Conservation (phyloP, 768 basidiomycete genomes). For the Boletus tomentosulus region DNA sequence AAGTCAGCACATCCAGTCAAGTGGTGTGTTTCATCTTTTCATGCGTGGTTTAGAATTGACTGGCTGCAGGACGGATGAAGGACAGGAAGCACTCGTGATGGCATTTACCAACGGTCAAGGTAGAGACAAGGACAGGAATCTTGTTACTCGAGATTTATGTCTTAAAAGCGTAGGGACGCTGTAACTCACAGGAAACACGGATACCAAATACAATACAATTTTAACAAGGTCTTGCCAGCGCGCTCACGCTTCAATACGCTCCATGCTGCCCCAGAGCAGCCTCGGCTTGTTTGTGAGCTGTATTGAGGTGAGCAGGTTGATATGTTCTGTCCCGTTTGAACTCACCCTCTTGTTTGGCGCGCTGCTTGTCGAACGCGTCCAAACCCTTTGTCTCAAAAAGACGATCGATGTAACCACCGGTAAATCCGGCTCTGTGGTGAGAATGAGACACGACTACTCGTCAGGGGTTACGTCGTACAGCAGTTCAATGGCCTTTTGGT, state of each 20-base stretch:
- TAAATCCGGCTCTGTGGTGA: slow-evolving; percentile 20
- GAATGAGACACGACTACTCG: not conserved
- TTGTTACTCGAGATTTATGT: slow-evolving; percentile 68
- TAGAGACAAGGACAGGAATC: slow-evolving; percentile 70
- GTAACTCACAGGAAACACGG: slow-evolving; percentile 26
- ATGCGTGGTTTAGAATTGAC: not conserved
- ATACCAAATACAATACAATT: slow-evolving; percentile 13
- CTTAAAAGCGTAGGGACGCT: slow-evolving; percentile 67
- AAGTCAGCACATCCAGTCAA: slow-evolving; percentile 72
- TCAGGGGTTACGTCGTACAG: slow-evolving; percentile 14
- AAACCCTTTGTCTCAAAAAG: slow-evolving; percentile 24
- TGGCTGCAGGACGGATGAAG: slow-evolving; percentile 72
- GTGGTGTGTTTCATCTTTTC: slow-evolving; percentile 52
- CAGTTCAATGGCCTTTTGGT: slow-evolving; percentile 20
- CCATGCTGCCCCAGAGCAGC: slow-evolving; percentile 11
- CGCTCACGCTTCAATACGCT: slow-evolving; percentile 9
- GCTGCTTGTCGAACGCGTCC: slow-evolving; percentile 18
- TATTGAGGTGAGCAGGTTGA: not conserved
- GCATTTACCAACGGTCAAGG: slow-evolving; percentile 70
- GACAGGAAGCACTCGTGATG: slow-evolving; percentile 68
- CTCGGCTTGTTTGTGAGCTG: slow-evolving; percentile 14
- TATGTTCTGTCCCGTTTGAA: not conserved
- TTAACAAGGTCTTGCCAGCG: not conserved
- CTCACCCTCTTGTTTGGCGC: slow-evolving; percentile 23
- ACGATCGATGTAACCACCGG: slow-evolving; percentile 24